Evolutionary conservation across 176 grass and related monocot genomes (phyloP), one percentile per base, ranked within the genome.

Genomic region (Oropetium thomaeum): DNA sequence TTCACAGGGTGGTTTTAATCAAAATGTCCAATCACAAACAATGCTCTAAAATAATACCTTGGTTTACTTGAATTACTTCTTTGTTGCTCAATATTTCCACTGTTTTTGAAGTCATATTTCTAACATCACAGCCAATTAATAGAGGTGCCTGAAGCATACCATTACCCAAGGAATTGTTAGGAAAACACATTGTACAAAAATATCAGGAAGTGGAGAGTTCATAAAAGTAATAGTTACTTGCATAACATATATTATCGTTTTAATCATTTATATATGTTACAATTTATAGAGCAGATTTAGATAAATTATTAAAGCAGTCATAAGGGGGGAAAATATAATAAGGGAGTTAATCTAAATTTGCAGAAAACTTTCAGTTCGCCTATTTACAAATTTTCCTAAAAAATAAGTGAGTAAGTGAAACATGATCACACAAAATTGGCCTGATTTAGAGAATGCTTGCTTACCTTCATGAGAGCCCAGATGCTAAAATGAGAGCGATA

Each of bases 401-500:
- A 22, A 33, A 65, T 70, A 28, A 76, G 5, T 45, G 58, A 77
- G 52, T 26, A 19, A 12, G n/a, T 23, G 7, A 13, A 43, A 57
- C 37, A 22, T 17, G 16, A 8, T 25, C 5, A 40, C 34, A 76
- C 14, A 30, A 26, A 6, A 69, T 41, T 33, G 53, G 19, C 23
- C 4, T 8, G 32, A 63, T 12, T 4, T 41, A 69, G 1, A 52
- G 7, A 82, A 62, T 44, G 44, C 19, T 57, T 44, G 44, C 19
- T 57, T 69, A 89, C 95, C 86, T 97, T 97, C 95, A 93, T 97
- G 31, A 97, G 81, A 67, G 95, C 86, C 95, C 95, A 97, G 26
- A 97, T 97, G 74, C 88, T 97, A 85, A 97, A 97, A 91, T 97
- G 95, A 19, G 86, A 84, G 69, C 84, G 86, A 63, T 97, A 97